Conservation (phyloP, 176 grass and related monocot species). For the Phragmites australis region DNA sequence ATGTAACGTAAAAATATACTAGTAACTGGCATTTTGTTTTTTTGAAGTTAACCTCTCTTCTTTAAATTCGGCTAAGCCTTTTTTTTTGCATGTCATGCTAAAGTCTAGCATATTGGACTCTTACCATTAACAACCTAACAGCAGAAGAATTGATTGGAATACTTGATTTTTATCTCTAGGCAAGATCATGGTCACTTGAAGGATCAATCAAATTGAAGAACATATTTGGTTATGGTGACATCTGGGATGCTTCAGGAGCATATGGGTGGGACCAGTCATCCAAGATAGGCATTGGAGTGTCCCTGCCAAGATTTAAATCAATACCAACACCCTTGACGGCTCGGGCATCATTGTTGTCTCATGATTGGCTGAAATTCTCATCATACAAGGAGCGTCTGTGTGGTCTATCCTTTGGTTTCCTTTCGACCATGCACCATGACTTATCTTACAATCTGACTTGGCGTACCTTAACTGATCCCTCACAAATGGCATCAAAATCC, state of each 20-base stretch:
- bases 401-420: slow-evolving; percentile 63
- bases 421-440: slow-evolving; percentile 64
- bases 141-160: slow-evolving; percentile 10
- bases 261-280: slow-evolving; percentile 63
- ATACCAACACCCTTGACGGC: slow-evolving; percentile 52
- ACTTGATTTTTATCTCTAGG: slow-evolving; percentile 39
- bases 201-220: slow-evolving; percentile 66
- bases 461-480: slow-evolving; percentile 62
- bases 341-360: slow-evolving; percentile 52
- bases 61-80: background rate
- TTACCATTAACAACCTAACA: slow-evolving; percentile 17
- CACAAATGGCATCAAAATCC: slow-evolving; percentile 57
- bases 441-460: slow-evolving; percentile 69
- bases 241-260: slow-evolving; percentile 67
- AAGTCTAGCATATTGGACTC: background rate
- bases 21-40: background rate
- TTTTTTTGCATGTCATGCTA: background rate
- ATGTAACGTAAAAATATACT: background rate
- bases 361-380: slow-evolving; percentile 68
- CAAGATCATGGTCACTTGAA: slow-evolving; percentile 56
- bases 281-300: slow-evolving; percentile 51
- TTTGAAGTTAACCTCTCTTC: background rate
- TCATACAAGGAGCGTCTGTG: slow-evolving; percentile 71
- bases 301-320: slow-evolving; percentile 62
- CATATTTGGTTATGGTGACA: slow-evolving; percentile 68